Evolutionary conservation across 768 basidiomycete genomes (phyloP).

Genomic region (Collybia nuda): DNA sequence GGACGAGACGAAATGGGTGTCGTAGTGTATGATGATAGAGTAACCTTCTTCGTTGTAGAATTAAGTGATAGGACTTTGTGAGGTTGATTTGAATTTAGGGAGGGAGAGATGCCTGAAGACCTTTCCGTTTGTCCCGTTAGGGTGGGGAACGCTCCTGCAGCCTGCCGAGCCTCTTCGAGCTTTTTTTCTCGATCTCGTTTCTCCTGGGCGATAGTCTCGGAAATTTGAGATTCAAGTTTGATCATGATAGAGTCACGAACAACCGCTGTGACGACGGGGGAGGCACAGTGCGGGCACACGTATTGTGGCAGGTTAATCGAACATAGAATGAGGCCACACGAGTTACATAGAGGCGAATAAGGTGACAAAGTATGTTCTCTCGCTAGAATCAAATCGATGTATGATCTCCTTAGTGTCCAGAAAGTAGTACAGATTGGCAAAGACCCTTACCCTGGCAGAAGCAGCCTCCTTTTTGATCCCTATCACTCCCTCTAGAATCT

Average conservation of each 20-base stretch:
- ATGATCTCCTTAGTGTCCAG: no score
- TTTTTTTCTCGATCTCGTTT: conserved; percentile 45
- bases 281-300: conserved; percentile 54
- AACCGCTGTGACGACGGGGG: conserved; percentile 32
- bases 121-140: conserved; percentile 27
- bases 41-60: conserved; percentile 47
- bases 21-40: conserved; percentile 52
- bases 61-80: conserved; percentile 60
- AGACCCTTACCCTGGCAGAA: conserved; percentile 58
- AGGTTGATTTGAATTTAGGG: conserved; percentile 27
- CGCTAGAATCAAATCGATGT: conserved; percentile 33
- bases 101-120: conserved; percentile 11
- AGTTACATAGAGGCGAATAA: conserved; percentile 52
- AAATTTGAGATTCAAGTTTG: conserved; percentile 44
- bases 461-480: conserved; percentile 63
- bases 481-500: conserved; percentile 23
- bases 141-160: conserved; percentile 63
- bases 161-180: conserved; percentile 45
- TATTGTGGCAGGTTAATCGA: conserved; percentile 51
- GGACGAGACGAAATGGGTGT: conserved; percentile 36
- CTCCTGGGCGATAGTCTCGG: conserved; percentile 44
- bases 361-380: conserved; percentile 56
- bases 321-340: conserved; percentile 67
- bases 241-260: conserved; percentile 35
- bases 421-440: background rate